Base-by-base conservation (phyloP, 805 yeast species). In the Sugiyamaella smithiae region DNA sequence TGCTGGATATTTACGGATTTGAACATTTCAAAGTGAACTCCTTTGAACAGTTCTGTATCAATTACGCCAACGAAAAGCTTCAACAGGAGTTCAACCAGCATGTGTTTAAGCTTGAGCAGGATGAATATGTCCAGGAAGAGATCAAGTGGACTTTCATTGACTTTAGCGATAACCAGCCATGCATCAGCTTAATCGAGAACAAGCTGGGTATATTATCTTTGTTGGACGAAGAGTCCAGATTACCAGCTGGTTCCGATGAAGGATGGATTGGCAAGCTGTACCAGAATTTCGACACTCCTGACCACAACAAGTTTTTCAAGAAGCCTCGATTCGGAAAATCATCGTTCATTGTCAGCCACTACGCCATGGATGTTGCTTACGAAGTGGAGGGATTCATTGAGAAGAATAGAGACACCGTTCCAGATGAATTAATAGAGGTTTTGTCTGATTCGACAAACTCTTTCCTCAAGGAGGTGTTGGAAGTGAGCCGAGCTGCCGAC, bases 71-170 rank as follows among this genome's bases (percentile, higher is more conserved):
- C 69, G 99, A 91, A 72, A 91, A 91, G 69, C 76, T 91, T 60
- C 98, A 91, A 69, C 98, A 91, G 69, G 97, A 91, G 67, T 91
- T 91, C 69, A 91, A 90, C 62, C 97, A 89, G 72, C 97, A 91
- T 62, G 97, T 91, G 46, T 91, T 91, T 78, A 91, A 91, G 65
- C 77, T 93, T 53, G 99, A 91, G 66, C 98, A 93, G 73, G 96
- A 90, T 63, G 97, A 93, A 65, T 91, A 91, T 65, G 77, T 89
- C 46, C 80, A 79, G 51, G 98, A 91, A 70, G 85, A 90, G 63
- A 90, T 91, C 56, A 93, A 90, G 66, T 91, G 98, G 97, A 84
- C 91, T 7, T 91, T 91, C 61, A 91, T 91, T 60, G 97, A 91
- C 60, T 91, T 90, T 62, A 82, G 93, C 46, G 99, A 91, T 67